Conservation (phyloP, 2,329 filamentous ascomycete genomes). For the Fusarium guadeloupense region DNA sequence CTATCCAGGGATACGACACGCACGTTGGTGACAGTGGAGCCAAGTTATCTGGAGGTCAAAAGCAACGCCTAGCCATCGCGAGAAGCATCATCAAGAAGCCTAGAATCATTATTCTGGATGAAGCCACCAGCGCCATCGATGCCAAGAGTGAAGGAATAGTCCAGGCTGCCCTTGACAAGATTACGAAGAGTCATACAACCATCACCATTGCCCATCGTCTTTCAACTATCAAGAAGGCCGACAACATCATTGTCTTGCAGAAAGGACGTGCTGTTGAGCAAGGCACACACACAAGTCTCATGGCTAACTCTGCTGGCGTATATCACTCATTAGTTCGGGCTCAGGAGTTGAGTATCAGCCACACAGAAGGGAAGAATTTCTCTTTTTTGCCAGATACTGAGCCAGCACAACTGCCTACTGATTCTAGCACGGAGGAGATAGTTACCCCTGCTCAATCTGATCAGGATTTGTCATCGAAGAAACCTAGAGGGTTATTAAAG, state of each 20-base stretch:
- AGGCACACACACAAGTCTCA: conserved; percentile 67
- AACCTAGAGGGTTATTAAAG: conserved; percentile 3
- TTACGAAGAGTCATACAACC: conserved; percentile 62
- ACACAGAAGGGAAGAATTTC: background rate
- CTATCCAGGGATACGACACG: conserved; percentile 54
- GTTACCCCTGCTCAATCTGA: fast-evolving
- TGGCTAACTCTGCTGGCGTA: conserved; percentile 54
- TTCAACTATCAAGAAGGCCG: conserved; percentile 67
- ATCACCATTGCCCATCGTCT: conserved; percentile 73
- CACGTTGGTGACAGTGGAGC: conserved; percentile 66
- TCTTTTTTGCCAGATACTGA: background rate
- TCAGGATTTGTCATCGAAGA: background rate
- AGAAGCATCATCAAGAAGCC: conserved; percentile 63
- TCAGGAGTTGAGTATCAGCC: conserved; percentile 19
- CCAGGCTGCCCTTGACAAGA: conserved; percentile 52
- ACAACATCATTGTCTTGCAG: conserved; percentile 72
- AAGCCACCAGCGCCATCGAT: conserved; percentile 68
- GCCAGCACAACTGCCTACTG: background rate
- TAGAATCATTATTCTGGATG: conserved; percentile 71
- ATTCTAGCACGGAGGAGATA: background rate
- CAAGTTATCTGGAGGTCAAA: conserved; percentile 63
- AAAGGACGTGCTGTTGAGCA: conserved; percentile 68
- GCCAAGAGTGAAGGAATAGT: conserved; percentile 54
- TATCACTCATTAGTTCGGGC: conserved; percentile 41
- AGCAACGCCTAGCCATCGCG: conserved; percentile 65